Evolutionary conservation across 1,284 basidiomycete genomes (phyloP), one percentile per base, ranked within the genome.

Genomic region (Tylopilus sp.): DNA sequence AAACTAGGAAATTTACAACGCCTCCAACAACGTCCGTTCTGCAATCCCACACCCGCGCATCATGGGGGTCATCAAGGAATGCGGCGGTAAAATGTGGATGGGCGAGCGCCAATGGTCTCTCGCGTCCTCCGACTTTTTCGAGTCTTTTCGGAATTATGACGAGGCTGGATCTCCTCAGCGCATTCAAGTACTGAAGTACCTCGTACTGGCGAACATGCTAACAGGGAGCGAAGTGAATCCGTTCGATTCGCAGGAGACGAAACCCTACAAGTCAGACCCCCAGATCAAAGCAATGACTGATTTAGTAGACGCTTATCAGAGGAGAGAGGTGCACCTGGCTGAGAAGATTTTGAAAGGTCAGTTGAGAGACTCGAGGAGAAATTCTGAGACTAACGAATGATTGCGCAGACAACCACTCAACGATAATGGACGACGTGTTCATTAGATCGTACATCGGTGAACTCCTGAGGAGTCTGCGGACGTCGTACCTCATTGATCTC

Each of bases 71-170:
- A 99, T 99, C 70, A 92, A 95, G 63, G 97, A 99, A 69, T 98
- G 96, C 58, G 97, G 97, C 12, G 97, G 97, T 8, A 99, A 99
- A 73, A 99, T 99, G 97, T 97, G 97, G 92, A 99, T 99, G 97
- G 92, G 92, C 50, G 97, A 99, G 76, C 90, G 95, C 89, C 89
- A 97, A 71, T 99, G 96, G 95, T 89, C 89, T 52, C 85, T 91
- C 44, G 97, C 97, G 0, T 96, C 93, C 57, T 91, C 93, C 62
- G 96, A 99, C 72, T 97, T 99, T 68, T 99, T 98, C 71, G 95
- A 98, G 61, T 95, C 95, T 1, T 99, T 99, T 78, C 82, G 91
- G 60, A 97, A 95, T 67, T 99, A 99, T 67, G 97, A 99, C 60
- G 97, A 99, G 69, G 93, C 95, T 4, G 97, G 97, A 3, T 95